Conservation (phyloP, 495 filamentous ascomycete genomes). For the Annulohypoxylon maeteangense region DNA sequence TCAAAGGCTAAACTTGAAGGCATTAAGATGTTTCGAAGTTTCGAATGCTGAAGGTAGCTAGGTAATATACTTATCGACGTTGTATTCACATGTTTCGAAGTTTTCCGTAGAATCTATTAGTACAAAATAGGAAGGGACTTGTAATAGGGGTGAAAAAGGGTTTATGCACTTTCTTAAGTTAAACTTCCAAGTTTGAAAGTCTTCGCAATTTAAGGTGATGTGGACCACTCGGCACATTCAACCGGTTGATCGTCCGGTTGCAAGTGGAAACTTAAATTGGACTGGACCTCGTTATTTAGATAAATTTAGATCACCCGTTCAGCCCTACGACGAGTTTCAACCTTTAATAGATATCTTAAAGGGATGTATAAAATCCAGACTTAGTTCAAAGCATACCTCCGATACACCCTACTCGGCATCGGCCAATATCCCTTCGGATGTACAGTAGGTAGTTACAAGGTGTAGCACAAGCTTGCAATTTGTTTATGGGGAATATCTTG, state of each 20-base stretch:
- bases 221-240: constrained; percentile 18
- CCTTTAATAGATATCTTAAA: not conserved
- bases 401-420: not conserved
- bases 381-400: not conserved
- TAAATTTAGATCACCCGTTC: constrained; percentile 38
- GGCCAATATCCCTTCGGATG: not conserved
- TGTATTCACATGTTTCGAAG: not conserved
- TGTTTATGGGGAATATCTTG: constrained; percentile 8
- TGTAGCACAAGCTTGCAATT: not conserved
- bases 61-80: too few relatives aligned
- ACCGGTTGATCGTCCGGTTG: constrained; percentile 29
- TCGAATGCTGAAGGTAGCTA: not conserved
- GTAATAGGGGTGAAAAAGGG: constrained; percentile 6
- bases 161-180: too few relatives aligned
- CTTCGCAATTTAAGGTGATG: constrained; percentile 22
- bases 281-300: constrained; percentile 19
- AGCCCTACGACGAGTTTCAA: constrained; percentile 33
- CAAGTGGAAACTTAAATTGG: constrained; percentile 31
- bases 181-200: constrained; percentile 7
- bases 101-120: too few relatives aligned
- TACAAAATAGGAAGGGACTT: too few relatives aligned
- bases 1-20: constrained; percentile 22
- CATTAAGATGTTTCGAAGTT: too few relatives aligned
- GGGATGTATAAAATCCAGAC: not conserved
- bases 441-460: not conserved